These are phyloP conservation scores for Escovopsis sp. DNA, from an alignment of 2,329 filamentous ascomycete species.

Conservation along the genomic window DNA sequence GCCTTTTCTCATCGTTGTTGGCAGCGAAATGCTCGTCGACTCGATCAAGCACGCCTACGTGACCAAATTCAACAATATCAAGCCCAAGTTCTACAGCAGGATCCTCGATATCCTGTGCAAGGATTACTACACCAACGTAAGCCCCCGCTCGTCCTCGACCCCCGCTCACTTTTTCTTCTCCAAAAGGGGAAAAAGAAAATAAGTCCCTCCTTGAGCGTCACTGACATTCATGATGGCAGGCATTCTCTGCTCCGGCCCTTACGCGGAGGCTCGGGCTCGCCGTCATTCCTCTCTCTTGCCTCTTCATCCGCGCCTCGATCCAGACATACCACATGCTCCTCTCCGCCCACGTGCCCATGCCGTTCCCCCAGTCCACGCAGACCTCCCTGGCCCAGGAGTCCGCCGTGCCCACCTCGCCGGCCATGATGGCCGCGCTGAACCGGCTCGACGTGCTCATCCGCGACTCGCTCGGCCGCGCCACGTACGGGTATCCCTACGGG, in stretches of 20 bases:
- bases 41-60: constrained; percentile 97
- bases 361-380: constrained; percentile 49
- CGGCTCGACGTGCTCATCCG: constrained; percentile 65
- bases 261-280: constrained; percentile 82
- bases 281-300: constrained; percentile 79
- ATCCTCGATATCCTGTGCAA: constrained; percentile 91
- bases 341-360: constrained; percentile 67
- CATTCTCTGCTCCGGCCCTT: constrained; percentile 79
- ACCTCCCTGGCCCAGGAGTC: constrained; percentile 52
- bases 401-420: constrained; percentile 47
- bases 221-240: constrained; percentile 29
- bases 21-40: constrained; percentile 93
- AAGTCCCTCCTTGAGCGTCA: neutral
- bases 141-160: constrained; percentile 12
- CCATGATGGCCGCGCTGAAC: constrained; percentile 62
- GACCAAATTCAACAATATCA: constrained; percentile 96
- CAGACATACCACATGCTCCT: constrained; percentile 99
- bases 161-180: neutral
- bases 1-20: constrained; percentile 85
- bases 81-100: constrained; percentile 74
- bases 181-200: neutral
- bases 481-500: constrained; percentile 44
- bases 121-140: constrained; percentile 89
- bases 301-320: constrained; percentile 87
- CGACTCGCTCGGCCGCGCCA: constrained; percentile 59